These are phyloP conservation scores for Mortierella sp. DNA, from an alignment of 371 early-diverging fungal genomes.

Conservation along the genomic window DNA sequence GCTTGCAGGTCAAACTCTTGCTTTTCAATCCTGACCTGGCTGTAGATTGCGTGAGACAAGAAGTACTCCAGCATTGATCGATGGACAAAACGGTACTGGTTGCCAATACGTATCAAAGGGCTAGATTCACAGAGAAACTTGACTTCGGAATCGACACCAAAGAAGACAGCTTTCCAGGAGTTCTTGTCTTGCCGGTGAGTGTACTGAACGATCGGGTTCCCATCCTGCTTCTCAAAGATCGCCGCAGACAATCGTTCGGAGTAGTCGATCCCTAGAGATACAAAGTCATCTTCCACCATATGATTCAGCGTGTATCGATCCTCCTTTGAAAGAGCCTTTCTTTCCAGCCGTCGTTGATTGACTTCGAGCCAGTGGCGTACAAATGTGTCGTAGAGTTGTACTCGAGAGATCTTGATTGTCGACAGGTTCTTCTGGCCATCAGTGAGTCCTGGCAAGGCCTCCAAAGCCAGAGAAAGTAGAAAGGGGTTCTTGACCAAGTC, in stretches of 20 bases:
- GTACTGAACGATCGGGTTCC: background rate
- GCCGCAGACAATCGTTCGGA: background rate
- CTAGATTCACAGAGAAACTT: too few species aligned
- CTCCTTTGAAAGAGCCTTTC: background rate
- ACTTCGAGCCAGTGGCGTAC: background rate
- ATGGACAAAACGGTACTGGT: too few species aligned
- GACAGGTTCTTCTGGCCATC: background rate
- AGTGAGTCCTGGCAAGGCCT: background rate
- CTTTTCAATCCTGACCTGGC: too few species aligned
- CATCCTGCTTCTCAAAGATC: background rate
- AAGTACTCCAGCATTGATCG: too few species aligned
- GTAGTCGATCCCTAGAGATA: background rate
- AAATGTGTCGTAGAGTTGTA: constrained; percentile 3
- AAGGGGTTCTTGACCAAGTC: constrained; percentile 14
- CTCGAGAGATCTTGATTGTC: background rate
- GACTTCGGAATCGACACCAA: too few species aligned
- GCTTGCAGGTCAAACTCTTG: too few species aligned
- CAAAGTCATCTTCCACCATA: background rate
- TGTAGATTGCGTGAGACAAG: too few species aligned
- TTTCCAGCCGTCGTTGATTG: background rate
- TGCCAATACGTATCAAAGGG: too few species aligned
- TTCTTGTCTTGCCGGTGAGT: too few species aligned
- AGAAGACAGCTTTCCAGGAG: too few species aligned
- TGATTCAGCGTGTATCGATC: background rate
- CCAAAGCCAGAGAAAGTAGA: background rate